Base-by-base conservation (phyloP, 1,284 basidiomycete genomes). In the Ganoderma sinense region DNA sequence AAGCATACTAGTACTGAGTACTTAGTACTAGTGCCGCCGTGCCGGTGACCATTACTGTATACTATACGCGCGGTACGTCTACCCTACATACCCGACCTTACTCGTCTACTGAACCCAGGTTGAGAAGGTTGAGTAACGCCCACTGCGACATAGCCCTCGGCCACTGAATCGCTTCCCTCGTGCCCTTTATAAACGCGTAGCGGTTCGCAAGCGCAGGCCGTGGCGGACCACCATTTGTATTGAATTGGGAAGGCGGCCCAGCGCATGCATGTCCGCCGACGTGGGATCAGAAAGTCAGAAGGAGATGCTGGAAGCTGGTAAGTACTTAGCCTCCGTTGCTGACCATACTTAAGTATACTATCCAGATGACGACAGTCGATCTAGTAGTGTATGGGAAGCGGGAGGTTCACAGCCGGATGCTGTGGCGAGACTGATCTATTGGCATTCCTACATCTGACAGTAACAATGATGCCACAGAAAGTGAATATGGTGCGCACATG, bases 261-360 rank as follows among this genome's bases (percentile, higher is more conserved):
- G 23, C 23, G 23, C 29, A 29, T 8, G 14, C 16, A 33, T 18
- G 53, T 55, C 26, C 26, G 18, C 20, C 0, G 59, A 18, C 29
- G 63, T 31, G 33, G 39, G 51, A 64, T 64, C 63, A 56, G 63
- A 64, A 64, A 45, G 63, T 56, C 63, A 64, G 62, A 55, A 55
- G 39, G 63, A 64, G 63, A 64, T 56, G 63, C 36, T 26, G 16
- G 51, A 43, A 64, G 45, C 36, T 10, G n/a, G n/a, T n/a, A n/a
- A n/a, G n/a, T n/a, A n/a, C n/a, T n/a, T n/a, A n/a, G n/a, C n/a
- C n/a, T n/a, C n/a, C n/a, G n/a, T n/a, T n/a, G n/a, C n/a, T n/a
- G n/a, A n/a, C n/a, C n/a, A n/a, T n/a, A n/a, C n/a, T n/a, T n/a
- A n/a, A n/a, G n/a, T n/a, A n/a, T n/a, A n/a, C n/a, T n/a, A n/a